Evolutionary conservation across 2,329 filamentous ascomycete species (phyloP).

Genomic region (Penicillium corylophilum): DNA sequence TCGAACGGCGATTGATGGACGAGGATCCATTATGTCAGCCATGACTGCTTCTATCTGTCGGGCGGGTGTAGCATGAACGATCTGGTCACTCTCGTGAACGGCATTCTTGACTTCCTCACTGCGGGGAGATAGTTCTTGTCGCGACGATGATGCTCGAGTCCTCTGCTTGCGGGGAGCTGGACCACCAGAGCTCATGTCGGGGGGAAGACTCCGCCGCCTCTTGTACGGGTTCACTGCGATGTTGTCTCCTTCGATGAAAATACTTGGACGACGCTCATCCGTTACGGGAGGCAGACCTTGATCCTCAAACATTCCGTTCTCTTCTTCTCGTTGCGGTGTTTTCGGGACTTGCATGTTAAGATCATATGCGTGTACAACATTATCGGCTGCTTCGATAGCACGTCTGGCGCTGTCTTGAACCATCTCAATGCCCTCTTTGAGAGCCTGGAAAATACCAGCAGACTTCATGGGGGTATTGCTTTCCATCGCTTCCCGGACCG

Average conservation of each 20-base stretch:
- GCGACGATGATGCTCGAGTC: slow-evolving; percentile 30
- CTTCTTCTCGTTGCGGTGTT: slow-evolving; percentile 50
- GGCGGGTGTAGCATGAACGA: slow-evolving; percentile 36
- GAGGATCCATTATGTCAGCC: slow-evolving; percentile 38
- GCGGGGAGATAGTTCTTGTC: slow-evolving; percentile 38
- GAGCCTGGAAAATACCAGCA: slow-evolving; percentile 57
- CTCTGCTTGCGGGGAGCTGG: slow-evolving; percentile 37
- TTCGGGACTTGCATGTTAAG: slow-evolving; percentile 74
- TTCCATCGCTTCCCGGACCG: slow-evolving; percentile 64
- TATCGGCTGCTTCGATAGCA: slow-evolving; percentile 71
- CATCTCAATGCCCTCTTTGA: slow-evolving; percentile 69
- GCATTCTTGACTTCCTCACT: slow-evolving; percentile 43
- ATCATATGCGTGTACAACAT: slow-evolving; percentile 73
- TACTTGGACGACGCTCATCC: slow-evolving; percentile 38
- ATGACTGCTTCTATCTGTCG: slow-evolving; percentile 41
- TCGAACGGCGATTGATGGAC: slow-evolving; percentile 36
- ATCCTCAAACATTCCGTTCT: slow-evolving; percentile 35
- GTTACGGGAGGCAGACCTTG: slow-evolving; percentile 22
- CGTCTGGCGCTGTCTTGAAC: slow-evolving; percentile 71
- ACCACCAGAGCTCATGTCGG: slow-evolving; percentile 32
- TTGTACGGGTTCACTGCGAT: slow-evolving; percentile 47
- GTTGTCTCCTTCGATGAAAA: slow-evolving; percentile 45
- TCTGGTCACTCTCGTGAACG: slow-evolving; percentile 44
- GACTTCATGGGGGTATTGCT: slow-evolving; percentile 52
- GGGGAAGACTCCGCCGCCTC: slow-evolving; percentile 43